Evolutionary conservation across 2,329 filamentous ascomycete species (phyloP), one percentile per base, ranked within the genome.

Genomic region (Pseudogymnoascus verrucosus): DNA sequence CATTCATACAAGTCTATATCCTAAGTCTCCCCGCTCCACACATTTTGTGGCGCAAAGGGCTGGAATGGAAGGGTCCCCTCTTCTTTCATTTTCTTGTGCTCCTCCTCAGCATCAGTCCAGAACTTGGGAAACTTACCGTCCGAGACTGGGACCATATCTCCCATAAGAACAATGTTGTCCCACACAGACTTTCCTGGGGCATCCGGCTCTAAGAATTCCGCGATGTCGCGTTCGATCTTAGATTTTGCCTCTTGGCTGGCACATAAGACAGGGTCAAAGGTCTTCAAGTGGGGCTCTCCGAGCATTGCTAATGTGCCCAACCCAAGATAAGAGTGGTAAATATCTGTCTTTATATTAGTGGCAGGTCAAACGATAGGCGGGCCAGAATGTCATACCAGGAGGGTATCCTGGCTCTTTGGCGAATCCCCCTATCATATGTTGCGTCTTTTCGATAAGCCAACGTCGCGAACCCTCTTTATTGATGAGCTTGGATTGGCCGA

Each of bases 261-360:
- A 71, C 91, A 96, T 61, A 97, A 77, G 0, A 84, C 84, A 0
- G 89, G 82, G 73, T 98, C 91, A 60, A 96, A 81, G 19, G 78
- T 76, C 66, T 88, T 89, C 39, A 98, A 73, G 0, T 84, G 84
- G 0, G 81, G 74, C 68, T 96, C 90, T 6, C 85, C 85, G 74
- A 92, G 83, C 14, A 90, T 83, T 0, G 88, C 86, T 40, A 99
- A 78, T 0, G 90, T 88, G 1, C 91, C 89, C 36, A 98, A 82
- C 0, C 92, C 95, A 31, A 98, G 83, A 73, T 93, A 97, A 0
- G 89, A 90, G 73, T 99, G 95, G 69, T 96, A 91, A 26, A 98
- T 80, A 76, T 91, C 88, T 77, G 76, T 23, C 74, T 62, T 54
- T 59, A 21, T 57, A 47, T 64, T 60, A 39, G 64, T 12, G 21